Evolutionary conservation across 2,329 filamentous ascomycete species (phyloP).

Genomic region (Hypoxylon rubiginosum): DNA sequence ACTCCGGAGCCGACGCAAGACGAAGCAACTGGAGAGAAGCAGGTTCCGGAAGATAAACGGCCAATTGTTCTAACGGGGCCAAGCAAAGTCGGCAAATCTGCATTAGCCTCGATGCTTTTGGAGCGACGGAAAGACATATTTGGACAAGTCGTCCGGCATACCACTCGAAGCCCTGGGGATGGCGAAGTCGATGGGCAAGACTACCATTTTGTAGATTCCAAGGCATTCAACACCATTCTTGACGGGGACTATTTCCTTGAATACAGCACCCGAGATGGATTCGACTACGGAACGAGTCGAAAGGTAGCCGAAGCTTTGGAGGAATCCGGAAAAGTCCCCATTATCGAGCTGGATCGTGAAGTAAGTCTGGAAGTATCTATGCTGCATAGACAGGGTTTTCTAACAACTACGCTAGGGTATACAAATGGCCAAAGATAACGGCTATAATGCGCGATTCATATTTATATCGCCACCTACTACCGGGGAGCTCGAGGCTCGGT

Average conservation of each 20-base stretch:
- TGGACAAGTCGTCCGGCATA: constrained; percentile 68
- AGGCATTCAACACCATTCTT: constrained; percentile 69
- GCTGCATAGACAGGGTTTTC: neutral
- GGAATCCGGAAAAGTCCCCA: constrained; percentile 70
- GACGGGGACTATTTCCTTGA: constrained; percentile 72
- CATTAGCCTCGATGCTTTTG: constrained; percentile 73
- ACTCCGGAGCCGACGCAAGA: constrained; percentile 52
- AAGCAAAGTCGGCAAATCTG: constrained; percentile 72
- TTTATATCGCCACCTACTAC: constrained; percentile 62
- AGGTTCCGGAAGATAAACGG: constrained; percentile 61
- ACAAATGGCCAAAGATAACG: constrained; percentile 69
- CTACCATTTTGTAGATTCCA: constrained; percentile 69
- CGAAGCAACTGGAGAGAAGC: constrained; percentile 53
- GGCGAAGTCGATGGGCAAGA: constrained; percentile 66
- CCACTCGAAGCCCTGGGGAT: constrained; percentile 63
- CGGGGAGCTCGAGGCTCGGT: constrained; percentile 55
- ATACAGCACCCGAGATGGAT: constrained; percentile 63
- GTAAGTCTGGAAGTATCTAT: constrained; percentile 55
- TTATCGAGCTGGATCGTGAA: constrained; percentile 67
- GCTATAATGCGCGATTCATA: constrained; percentile 68
- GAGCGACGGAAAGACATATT: constrained; percentile 76
- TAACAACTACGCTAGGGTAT: constrained; percentile 59
- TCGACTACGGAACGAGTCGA: constrained; percentile 69
- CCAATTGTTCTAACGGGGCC: constrained; percentile 78
- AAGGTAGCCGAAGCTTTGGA: constrained; percentile 65